phyloP scores from a whole-genome alignment of 768 basidiomycete species.

The Floccularia luteovirens region DNA sequence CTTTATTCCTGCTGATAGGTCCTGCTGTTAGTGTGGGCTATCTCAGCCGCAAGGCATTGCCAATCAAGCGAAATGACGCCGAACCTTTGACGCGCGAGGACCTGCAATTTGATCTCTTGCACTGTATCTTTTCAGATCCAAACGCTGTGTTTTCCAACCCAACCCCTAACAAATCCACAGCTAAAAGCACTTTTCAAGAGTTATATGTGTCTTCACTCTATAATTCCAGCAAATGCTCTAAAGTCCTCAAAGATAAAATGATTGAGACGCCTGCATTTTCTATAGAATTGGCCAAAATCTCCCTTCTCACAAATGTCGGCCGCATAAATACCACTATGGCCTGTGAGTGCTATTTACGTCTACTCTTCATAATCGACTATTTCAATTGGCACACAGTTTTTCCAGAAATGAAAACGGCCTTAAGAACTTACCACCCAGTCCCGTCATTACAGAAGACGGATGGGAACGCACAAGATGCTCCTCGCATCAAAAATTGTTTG shows the following conservation, averaged over 20 bases:
- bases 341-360: conserved; percentile 33
- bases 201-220: conserved; percentile 79
- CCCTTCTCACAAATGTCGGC: conserved; percentile 82
- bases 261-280: conserved; percentile 72
- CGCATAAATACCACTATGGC: conserved; percentile 92
- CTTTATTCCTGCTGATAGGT: conserved; percentile 5
- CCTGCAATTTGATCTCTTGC: conserved; percentile 80
- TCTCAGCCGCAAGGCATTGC: conserved; percentile 61
- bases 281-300: conserved; percentile 75
- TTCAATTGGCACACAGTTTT: conserved; percentile 48
- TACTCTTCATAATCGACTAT: conserved; percentile 4
- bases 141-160: conserved; percentile 68
- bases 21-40: conserved; percentile 39
- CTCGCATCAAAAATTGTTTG: conserved; percentile 85
- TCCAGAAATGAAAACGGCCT: conserved; percentile 88
- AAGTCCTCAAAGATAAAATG: conserved; percentile 86
- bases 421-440: conserved; percentile 87
- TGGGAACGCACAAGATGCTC: conserved; percentile 85
- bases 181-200: conserved; percentile 69
- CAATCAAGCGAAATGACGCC: conserved; percentile 78
- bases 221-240: conserved; percentile 79
- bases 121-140: conserved; percentile 68
- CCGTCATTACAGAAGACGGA: conserved; percentile 85
- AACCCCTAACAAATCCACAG: conserved; percentile 29
- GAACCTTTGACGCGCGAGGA: conserved; percentile 79